phyloP scores from a whole-genome alignment of 2,329 filamentous ascomycete species.

The Remersonia thermophila region DNA sequence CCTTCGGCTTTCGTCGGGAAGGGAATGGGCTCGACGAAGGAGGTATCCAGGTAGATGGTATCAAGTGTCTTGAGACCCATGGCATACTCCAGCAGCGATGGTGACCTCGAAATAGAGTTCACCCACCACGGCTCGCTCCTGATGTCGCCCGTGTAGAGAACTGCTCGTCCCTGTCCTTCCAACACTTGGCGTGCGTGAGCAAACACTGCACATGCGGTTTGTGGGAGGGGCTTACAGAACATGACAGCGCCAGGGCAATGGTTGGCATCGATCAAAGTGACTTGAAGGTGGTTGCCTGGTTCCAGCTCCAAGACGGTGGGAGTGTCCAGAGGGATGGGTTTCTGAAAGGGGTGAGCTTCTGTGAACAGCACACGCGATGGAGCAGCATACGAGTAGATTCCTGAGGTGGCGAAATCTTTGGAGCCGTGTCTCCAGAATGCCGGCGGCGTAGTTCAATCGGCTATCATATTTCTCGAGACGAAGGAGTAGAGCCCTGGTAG shows the following conservation, averaged over 20 bases:
- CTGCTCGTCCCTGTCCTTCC: slow-evolving; percentile 56
- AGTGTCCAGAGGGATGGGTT: slow-evolving; percentile 70
- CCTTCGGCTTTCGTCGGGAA: slow-evolving; percentile 62
- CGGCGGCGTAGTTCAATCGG: slow-evolving; percentile 68
- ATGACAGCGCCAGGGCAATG: slow-evolving; percentile 85
- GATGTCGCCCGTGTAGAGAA: slow-evolving; percentile 83
- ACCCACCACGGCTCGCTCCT: slow-evolving; percentile 82
- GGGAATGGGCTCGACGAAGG: slow-evolving; percentile 40
- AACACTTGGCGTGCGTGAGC: neutral
- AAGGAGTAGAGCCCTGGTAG: slow-evolving; percentile 69
- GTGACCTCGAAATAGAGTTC: slow-evolving; percentile 56
- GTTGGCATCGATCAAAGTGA: slow-evolving; percentile 83
- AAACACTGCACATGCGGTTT: neutral
- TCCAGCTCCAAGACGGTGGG: slow-evolving; percentile 64
- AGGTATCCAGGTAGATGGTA: slow-evolving; percentile 82
- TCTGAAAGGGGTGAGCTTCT: slow-evolving; percentile 30
- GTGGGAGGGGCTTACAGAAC: slow-evolving; percentile 46
- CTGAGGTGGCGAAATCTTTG: slow-evolving; percentile 67
- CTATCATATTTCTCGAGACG: slow-evolving; percentile 67
- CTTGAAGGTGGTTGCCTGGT: slow-evolving; percentile 55
- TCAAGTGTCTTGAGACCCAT: slow-evolving; percentile 55
- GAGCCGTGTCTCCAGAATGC: slow-evolving; percentile 61
- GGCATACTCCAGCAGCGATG: slow-evolving; percentile 62
- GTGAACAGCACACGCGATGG: neutral
- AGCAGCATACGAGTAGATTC: slow-evolving; percentile 44